Percentiles rank a stretch among this genome's conserved stretches.
Evolutionary conservation across 768 basidiomycete genomes (phyloP).

Genomic region (Suillus americanus): DNA sequence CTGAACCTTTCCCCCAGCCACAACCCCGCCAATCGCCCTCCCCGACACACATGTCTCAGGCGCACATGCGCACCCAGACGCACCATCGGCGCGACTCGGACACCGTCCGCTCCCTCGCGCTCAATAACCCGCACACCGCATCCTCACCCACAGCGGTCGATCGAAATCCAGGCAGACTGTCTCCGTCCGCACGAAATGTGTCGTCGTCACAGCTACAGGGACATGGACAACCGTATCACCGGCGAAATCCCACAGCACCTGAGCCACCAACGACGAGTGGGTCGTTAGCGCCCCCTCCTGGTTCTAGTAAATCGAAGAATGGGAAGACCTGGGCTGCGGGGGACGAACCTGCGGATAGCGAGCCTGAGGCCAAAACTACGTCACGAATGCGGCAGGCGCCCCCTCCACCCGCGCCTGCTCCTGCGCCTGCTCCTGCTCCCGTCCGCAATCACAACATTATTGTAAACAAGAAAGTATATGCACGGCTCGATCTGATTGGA

Average conservation of each 20-base stretch:
- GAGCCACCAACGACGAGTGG: constrained; percentile 52
- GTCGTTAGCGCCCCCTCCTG: constrained; percentile 16
- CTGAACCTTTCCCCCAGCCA: constrained; percentile 19
- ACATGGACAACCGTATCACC: constrained; percentile 44
- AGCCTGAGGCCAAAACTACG: constrained; percentile 29
- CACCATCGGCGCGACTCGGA: constrained; percentile 78
- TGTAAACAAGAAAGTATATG: constrained; percentile 76
- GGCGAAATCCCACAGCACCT: constrained; percentile 70
- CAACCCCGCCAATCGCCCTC: constrained; percentile 56
- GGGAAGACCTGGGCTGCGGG: constrained; percentile 48
- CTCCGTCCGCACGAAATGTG: constrained; percentile 27
- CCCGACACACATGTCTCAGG: constrained; percentile 37
- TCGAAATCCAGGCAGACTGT: constrained; percentile 27
- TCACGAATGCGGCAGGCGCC: constrained; percentile 31
- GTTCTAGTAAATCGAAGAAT: constrained; percentile 22
- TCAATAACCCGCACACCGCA: constrained; percentile 32
- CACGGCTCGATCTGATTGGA: constrained; percentile 85
- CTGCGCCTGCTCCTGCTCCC: constrained; percentile 23
- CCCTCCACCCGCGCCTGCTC: constrained; percentile 30
- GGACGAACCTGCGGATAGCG: constrained; percentile 41
- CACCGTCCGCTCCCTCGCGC: constrained; percentile 55
- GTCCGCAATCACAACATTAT: constrained; percentile 41
- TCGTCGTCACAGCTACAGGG: constrained; percentile 18
- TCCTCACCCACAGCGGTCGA: constrained; percentile 61
- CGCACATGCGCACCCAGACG: constrained; percentile 34